Percentiles rank a stretch among this genome's conserved stretches.
phyloP scores from a whole-genome alignment of 73 alveolate genomes.

The Tetrahymena malaccensis region DNA sequence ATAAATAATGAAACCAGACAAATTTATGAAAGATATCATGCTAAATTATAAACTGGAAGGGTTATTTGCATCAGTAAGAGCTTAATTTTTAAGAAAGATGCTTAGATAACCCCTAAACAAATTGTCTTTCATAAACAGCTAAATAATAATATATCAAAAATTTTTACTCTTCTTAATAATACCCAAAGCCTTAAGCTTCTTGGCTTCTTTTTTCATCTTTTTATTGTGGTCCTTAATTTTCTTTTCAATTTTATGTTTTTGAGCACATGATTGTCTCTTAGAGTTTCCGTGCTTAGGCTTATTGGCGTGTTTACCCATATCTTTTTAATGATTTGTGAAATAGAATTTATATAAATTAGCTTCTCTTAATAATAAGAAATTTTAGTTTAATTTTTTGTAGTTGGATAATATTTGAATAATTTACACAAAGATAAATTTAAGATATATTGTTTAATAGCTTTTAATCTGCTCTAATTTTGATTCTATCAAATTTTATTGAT shows the following conservation, averaged over 20 bases:
- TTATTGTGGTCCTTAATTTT: constrained; percentile 32
- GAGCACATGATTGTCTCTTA: constrained; percentile 18
- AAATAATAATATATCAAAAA: background rate
- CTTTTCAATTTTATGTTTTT: constrained; percentile 37
- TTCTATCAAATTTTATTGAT: background rate
- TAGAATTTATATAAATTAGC: background rate
- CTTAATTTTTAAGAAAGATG: too few species aligned
- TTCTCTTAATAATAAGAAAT: background rate
- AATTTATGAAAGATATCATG: too few species aligned
- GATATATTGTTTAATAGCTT: background rate
- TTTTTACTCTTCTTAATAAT: constrained; percentile 15
- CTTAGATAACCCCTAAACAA: too few species aligned
- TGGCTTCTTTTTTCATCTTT: constrained; percentile 41
- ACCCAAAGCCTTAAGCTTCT: constrained; percentile 37
- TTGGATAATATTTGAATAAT: background rate
- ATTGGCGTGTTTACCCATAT: constrained; percentile 37
- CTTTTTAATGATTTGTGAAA: background rate
- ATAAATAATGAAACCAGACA: too few species aligned
- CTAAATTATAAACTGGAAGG: too few species aligned
- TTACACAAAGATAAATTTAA: background rate
- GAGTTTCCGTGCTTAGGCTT: constrained; percentile 37
- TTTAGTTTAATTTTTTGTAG: background rate
- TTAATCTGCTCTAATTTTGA: background rate
- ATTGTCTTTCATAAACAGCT: background rate
- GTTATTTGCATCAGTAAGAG: background rate